phyloP scores from a whole-genome alignment of 2,329 filamentous ascomycete species.

The Cladosporium sp. region DNA sequence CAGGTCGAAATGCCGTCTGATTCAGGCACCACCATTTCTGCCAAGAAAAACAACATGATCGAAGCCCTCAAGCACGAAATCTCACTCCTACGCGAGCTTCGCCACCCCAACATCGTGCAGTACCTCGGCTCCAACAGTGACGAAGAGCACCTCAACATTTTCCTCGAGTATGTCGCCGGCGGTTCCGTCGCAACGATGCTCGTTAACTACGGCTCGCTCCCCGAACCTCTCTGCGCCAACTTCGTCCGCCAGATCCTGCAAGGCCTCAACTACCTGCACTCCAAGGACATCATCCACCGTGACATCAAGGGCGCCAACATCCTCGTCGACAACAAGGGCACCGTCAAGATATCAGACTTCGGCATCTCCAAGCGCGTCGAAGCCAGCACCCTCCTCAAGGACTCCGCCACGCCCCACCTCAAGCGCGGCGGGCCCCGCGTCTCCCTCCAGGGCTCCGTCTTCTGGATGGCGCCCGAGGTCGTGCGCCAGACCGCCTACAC shows the following conservation, averaged over 20 bases:
- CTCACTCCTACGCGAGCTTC: conserved; percentile 82
- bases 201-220: conserved; percentile 92
- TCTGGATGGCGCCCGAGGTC: conserved; percentile 99
- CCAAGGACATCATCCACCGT: conserved; percentile 91
- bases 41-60: conserved; percentile 96
- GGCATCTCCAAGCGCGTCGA: conserved; percentile 98
- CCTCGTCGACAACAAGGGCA: conserved; percentile 96
- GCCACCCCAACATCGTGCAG: conserved; percentile 95
- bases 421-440: conserved; percentile 54
- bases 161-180: conserved; percentile 96
- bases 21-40: conserved; percentile 69
- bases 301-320: conserved; percentile 99
- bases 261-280: conserved; percentile 88
- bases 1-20: conserved; percentile 89
- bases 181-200: conserved; percentile 98
- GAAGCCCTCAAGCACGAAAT: conserved; percentile 96
- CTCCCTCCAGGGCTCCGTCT: conserved; percentile 92
- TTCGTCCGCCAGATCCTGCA: conserved; percentile 94
- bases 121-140: conserved; percentile 94
- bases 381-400: conserved; percentile 68
- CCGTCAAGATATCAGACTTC: conserved; percentile 98
- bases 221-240: conserved; percentile 87
- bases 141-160: conserved; percentile 92
- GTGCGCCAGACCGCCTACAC: conserved; percentile 97
- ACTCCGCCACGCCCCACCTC: conserved; percentile 26